Conservation (phyloP, 176 grass and related monocot genomes). For the Lolium perenne region DNA sequence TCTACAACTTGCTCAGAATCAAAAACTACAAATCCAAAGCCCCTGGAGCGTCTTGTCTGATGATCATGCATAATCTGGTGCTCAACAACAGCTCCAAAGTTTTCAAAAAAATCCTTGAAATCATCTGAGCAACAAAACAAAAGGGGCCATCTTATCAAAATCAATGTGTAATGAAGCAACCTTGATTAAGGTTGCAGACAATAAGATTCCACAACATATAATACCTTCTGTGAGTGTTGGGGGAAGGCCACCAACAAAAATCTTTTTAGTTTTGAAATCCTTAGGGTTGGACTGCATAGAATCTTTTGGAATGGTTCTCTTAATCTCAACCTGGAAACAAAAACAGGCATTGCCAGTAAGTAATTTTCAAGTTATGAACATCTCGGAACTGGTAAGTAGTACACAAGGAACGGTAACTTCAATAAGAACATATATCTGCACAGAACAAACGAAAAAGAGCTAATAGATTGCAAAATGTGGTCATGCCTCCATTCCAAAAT, state of each 20-base stretch:
- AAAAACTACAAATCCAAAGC: slow-evolving; percentile 98
- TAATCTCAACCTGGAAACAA: slow-evolving; percentile 88
- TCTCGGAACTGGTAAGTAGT: background rate
- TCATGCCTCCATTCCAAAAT: no score
- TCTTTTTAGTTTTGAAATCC: slow-evolving; percentile 92
- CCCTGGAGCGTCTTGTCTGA: slow-evolving; percentile 80
- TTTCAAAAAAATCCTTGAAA: slow-evolving; percentile 78
- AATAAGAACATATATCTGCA: background rate
- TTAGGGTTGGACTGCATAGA: slow-evolving; percentile 49
- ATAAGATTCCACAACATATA: slow-evolving; percentile 17
- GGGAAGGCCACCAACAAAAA: slow-evolving; percentile 90
- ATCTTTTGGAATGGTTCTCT: slow-evolving; percentile 93
- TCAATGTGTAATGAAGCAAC: slow-evolving; percentile 26
- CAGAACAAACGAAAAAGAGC: slow-evolving; percentile 7
- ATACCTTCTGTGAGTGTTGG: slow-evolving; percentile 79
- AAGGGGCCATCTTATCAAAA: slow-evolving; percentile 45
- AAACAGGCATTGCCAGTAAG: slow-evolving; percentile 8
- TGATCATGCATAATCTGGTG: slow-evolving; percentile 91
- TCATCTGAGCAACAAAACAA: slow-evolving; percentile 67
- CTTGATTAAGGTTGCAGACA: background rate
- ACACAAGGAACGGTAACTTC: background rate
- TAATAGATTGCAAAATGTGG: background rate
- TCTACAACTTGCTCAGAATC: slow-evolving; percentile 88
- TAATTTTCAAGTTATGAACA: slow-evolving; percentile 12
- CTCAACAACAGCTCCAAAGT: slow-evolving; percentile 78